Evolutionary conservation across 73 alveolate genomes (phyloP).

Genomic region (Vitrella brassicaformis): DNA sequence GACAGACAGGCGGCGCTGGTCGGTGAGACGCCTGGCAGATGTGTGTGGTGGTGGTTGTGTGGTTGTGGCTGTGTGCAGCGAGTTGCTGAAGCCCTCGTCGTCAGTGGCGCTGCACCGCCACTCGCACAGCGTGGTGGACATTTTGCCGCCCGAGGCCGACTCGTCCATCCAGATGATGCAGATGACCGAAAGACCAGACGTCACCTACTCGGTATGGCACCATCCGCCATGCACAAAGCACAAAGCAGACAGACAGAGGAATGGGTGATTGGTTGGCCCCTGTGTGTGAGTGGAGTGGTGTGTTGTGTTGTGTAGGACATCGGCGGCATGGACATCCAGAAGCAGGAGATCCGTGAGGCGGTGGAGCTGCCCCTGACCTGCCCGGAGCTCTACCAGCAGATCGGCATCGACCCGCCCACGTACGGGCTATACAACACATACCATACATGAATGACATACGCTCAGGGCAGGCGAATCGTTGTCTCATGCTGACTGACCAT

Average conservation of each 20-base stretch:
- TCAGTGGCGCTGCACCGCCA: conserved; percentile 96
- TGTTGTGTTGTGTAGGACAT: conserved; percentile 63
- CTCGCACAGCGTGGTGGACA: conserved; percentile 96
- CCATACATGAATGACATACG: too few species aligned
- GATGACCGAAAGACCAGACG: conserved; percentile 98
- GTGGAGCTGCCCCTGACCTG: conserved; percentile 94
- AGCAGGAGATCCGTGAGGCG: conserved; percentile 98
- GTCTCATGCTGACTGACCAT: too few species aligned
- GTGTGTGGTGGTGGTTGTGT: too few species aligned
- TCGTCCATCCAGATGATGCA: conserved; percentile 66
- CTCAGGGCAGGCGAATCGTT: too few species aligned
- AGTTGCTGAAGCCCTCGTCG: conserved; percentile 88
- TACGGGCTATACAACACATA: too few species aligned
- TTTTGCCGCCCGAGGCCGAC: conserved; percentile 95
- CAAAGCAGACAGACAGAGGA: too few species aligned
- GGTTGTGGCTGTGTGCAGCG: too few species aligned
- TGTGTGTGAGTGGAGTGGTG: too few species aligned
- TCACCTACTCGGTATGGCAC: conserved; percentile 51
- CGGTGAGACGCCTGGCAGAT: too few species aligned
- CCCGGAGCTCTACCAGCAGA: conserved; percentile 95
- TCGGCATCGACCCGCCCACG: conserved; percentile 95
- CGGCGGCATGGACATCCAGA: conserved; percentile 96
- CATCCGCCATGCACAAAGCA: neutral
- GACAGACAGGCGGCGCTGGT: too few species aligned
- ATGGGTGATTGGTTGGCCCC: too few species aligned